Evolutionary conservation across 192 early-diverging fungal genomes (phyloP).

Genomic region (Spinellus fusiger): DNA sequence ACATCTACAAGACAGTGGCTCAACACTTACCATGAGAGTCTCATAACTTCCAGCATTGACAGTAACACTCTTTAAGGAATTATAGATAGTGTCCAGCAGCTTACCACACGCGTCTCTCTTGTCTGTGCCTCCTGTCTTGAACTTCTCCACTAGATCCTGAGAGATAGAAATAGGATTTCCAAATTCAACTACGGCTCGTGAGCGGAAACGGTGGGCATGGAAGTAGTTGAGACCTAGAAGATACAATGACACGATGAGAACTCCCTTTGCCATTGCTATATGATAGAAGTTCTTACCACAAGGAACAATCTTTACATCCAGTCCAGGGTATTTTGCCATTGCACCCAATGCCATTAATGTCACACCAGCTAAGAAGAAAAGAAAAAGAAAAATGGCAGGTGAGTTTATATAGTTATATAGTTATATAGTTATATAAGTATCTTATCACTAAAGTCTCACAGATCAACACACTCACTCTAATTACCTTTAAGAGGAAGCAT

Average conservation of each 20-base stretch:
- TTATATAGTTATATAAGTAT: not conserved
- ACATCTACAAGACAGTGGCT: not conserved
- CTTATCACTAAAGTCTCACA: conserved; percentile 6
- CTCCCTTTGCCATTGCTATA: not conserved
- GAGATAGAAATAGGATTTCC: conserved; percentile 83
- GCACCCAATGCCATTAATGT: conserved; percentile 87
- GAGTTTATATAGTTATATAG: not conserved
- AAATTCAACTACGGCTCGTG: conserved; percentile 96
- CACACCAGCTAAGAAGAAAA: conserved; percentile 51
- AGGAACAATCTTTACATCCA: conserved; percentile 93
- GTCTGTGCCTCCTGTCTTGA: conserved; percentile 71
- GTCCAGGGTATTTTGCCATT: conserved; percentile 72
- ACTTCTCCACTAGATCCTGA: conserved; percentile 75
- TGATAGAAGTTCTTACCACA: conserved; percentile 33
- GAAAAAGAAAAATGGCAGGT: too few species aligned
- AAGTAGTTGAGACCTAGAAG: conserved; percentile 86
- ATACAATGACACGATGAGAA: not conserved
- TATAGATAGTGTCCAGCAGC: conserved; percentile 75
- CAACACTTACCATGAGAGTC: conserved; percentile 71
- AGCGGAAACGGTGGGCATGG: conserved; percentile 91
- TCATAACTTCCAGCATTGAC: conserved; percentile 92
- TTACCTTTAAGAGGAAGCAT: conserved; percentile 92
- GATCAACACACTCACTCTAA: not conserved
- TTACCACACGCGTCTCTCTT: conserved; percentile 77
- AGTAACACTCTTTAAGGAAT: conserved; percentile 81